Evolutionary conservation across 1,284 basidiomycete genomes (phyloP), one percentile per base, ranked within the genome.

Genomic region (Sparassis latifolia): DNA sequence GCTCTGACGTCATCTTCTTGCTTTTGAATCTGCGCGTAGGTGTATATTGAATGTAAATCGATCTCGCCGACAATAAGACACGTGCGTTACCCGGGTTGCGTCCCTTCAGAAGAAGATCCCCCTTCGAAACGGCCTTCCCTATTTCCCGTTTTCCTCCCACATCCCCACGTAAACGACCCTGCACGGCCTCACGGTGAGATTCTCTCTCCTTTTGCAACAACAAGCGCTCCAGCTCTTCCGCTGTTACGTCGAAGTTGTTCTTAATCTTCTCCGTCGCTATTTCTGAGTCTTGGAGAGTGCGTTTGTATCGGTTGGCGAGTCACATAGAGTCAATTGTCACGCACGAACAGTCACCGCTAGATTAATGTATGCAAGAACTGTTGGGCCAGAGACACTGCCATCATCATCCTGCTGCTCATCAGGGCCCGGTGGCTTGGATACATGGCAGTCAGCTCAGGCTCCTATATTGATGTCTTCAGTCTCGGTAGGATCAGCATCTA

Each of bases 201-300:
- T 98, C 96, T 28, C 97, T 95, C 65, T 96, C 92, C 69, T 99
- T 98, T 64, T 94, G 84, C 5, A 98, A 74, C 2, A 99, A 70
- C n/a, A 98, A 74, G 10, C 95, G 84, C 67, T 97, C 97, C 31
- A 99, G 74, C 63, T 99, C 97, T 68, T 99, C 97, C 0, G 92
- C 93, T 0, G 92, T 89, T 2, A 86, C 67, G 58, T 99, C 96
- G 53, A 98, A 83, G 1, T 94, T 82, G 46, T 73, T 69, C 66
- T 95, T 94, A 63, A 86, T 84, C 72, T 97, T 98, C 53, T 98
- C 97, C 52, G 92, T 93, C 42, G 79, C 69, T 4, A 75, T 66
- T 66, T 98, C 94, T n/a, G 92, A 89, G 55, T 99, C 96, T 61
- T 90, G 85, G 33, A 99, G 71, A 32, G 84, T 82, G 50, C 87